A percentile compares a stretch with the other conserved stretches of the same genome.
These are phyloP conservation scores for Penicillium frequentans DNA, from an alignment of 2,329 filamentous ascomycete species.

Conservation along the genomic window DNA sequence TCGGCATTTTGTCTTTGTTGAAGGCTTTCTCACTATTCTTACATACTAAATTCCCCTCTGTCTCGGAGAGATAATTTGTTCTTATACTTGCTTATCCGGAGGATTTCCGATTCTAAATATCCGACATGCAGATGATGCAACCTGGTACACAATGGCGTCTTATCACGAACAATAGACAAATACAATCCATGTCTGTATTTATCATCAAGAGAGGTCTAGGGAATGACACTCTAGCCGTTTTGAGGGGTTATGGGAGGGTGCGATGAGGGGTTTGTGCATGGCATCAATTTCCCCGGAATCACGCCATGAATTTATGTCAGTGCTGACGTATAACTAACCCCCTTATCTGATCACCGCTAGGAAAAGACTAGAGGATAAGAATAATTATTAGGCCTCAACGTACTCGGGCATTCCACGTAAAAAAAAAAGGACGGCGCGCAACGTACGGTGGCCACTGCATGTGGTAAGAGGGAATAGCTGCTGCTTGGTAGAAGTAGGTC, in stretches of 20 bases:
- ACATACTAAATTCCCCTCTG: background rate
- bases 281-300: constrained; percentile 1
- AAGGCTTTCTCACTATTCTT: background rate
- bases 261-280: background rate
- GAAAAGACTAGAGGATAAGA: background rate
- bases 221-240: background rate
- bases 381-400: too few relatives aligned
- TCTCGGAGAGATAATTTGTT: background rate
- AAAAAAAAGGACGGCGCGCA: too few relatives aligned
- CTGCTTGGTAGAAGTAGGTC: too few relatives aligned
- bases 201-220: background rate
- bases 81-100: background rate
- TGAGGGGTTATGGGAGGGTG: background rate
- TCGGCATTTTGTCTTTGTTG: constrained; percentile 21
- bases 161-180: background rate
- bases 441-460: too few relatives aligned
- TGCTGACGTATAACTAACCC: background rate
- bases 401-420: too few relatives aligned
- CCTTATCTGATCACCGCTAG: background rate
- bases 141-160: constrained; percentile 5
- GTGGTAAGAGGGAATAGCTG: too few relatives aligned
- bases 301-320: background rate
- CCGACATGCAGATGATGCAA: constrained; percentile 1
- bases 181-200: background rate
- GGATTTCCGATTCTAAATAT: background rate